phyloP scores from a whole-genome alignment of 768 basidiomycete genomes.

The Rhodocollybia butyracea region DNA sequence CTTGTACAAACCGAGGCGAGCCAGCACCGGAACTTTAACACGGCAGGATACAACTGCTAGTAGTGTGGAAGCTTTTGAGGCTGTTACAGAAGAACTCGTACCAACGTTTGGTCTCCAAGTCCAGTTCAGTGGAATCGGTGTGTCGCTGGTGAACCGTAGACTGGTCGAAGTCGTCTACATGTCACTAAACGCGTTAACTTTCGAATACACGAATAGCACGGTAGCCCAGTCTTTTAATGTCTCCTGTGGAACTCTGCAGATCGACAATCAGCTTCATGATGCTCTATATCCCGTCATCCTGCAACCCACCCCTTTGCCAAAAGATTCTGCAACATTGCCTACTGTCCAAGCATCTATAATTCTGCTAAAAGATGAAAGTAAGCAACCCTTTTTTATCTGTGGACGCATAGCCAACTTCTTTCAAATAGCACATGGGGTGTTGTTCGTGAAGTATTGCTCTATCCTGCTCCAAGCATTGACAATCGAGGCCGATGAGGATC shows the following conservation, averaged over 20 bases:
- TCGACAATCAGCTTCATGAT: constrained; percentile 98
- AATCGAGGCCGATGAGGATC: constrained; percentile 96
- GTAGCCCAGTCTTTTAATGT: constrained; percentile 79
- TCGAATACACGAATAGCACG: constrained; percentile 80
- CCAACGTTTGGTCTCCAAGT: constrained; percentile 66
- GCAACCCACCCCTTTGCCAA: constrained; percentile 87
- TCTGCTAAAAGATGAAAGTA: constrained; percentile 92
- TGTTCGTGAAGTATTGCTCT: constrained; percentile 98
- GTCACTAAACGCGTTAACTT: constrained; percentile 70
- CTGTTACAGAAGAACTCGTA: constrained; percentile 68
- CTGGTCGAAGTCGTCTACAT: constrained; percentile 90
- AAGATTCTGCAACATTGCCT: constrained; percentile 78
- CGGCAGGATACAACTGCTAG: constrained; percentile 71
- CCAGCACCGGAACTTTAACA: constrained; percentile 40
- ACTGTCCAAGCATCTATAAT: constrained; percentile 86
- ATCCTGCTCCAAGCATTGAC: constrained; percentile 91
- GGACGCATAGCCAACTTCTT: not conserved
- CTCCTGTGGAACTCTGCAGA: constrained; percentile 82
- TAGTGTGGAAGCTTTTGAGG: constrained; percentile 78
- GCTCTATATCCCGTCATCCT: constrained; percentile 92
- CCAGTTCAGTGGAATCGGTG: constrained; percentile 85
- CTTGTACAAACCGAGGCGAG: constrained; percentile 78
- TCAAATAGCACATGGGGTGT: constrained; percentile 84
- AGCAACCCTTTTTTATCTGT: constrained; percentile 6
- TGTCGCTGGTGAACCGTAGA: constrained; percentile 86